These are phyloP conservation scores for Solanum peruvianum DNA, from an alignment of 257 asterid species.

Conservation along the genomic window DNA sequence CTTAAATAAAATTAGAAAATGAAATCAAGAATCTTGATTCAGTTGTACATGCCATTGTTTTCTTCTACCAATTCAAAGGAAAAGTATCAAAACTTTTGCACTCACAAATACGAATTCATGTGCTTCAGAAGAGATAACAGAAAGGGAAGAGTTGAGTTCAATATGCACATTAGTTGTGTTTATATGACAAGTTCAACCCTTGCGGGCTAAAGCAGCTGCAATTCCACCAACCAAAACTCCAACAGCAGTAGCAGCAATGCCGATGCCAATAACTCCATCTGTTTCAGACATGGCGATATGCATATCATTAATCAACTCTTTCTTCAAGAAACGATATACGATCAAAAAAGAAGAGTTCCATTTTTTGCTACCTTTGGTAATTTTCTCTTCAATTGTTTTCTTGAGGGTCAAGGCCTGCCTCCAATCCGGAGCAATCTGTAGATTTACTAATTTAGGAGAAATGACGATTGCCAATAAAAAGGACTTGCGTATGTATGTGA, in stretches of 20 bases:
- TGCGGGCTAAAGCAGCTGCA: slow-evolving; percentile 64
- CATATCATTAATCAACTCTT: neutral
- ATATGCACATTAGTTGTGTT: neutral
- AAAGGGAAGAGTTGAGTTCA: neutral
- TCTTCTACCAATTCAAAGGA: neutral
- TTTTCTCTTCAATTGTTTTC: slow-evolving; percentile 79
- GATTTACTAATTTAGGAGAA: neutral
- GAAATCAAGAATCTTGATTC: neutral
- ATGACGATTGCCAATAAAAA: neutral
- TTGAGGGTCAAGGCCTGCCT: slow-evolving; percentile 77
- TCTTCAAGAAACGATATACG: neutral
- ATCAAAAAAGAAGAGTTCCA: neutral
- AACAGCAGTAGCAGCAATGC: slow-evolving; percentile 81
- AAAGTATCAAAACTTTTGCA: neutral
- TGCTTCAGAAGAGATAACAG: neutral
- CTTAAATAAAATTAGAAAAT: neutral
- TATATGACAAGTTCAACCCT: slow-evolving; percentile 37
- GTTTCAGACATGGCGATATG: neutral
- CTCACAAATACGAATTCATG: neutral
- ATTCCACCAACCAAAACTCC: slow-evolving; percentile 81
- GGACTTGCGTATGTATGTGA: neutral
- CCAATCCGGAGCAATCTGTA: slow-evolving; percentile 78
- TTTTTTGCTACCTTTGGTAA: slow-evolving; percentile 45
- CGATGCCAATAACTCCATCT: slow-evolving; percentile 84
- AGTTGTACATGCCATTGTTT: neutral